Evolutionary conservation across 139 green algal genomes (phyloP).

Genomic region (Chlamydomonas eustigma): DNA sequence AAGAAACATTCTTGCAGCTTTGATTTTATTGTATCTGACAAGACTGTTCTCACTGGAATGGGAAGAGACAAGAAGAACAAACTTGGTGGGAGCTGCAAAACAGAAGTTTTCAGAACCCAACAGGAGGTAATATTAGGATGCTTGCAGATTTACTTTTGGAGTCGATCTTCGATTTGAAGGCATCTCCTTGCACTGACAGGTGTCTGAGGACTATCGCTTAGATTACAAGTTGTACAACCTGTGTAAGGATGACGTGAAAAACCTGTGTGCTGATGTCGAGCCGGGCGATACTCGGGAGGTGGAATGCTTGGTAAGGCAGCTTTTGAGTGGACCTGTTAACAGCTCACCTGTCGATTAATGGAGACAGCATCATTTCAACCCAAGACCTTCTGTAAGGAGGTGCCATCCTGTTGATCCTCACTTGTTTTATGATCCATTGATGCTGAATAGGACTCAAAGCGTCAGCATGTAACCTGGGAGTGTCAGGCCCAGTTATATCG

Average conservation of each 20-base stretch:
- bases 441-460: slow-evolving; percentile 25
- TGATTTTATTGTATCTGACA: no score
- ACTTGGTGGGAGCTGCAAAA: slow-evolving; percentile 42
- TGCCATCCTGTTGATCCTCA: no score
- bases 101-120: slow-evolving; percentile 49
- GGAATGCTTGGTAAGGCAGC: slow-evolving; percentile 21
- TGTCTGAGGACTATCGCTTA: slow-evolving; percentile 57
- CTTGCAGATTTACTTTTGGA: no score
- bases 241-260: slow-evolving; percentile 48
- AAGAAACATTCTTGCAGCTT: slow-evolving; percentile 11
- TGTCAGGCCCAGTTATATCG: slow-evolving; percentile 75
- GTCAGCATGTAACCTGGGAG: slow-evolving; percentile 50
- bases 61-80: slow-evolving; percentile 43
- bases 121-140: slow-evolving; percentile 53
- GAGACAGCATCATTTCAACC: no score
- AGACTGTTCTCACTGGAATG: no score
- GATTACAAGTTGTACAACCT: slow-evolving; percentile 56
- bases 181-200: no score
- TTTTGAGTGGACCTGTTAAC: no score
- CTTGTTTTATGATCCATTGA: no score
- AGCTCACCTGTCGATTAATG: no score
- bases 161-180: no score
- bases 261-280: slow-evolving; percentile 57
- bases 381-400: no score
- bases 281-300: slow-evolving; percentile 48